A percentile compares a stretch with the other conserved stretches of the same genome.
These are phyloP conservation scores for Metroxylon sagu DNA, from an alignment of 176 grass and related monocot species.

Conservation along the genomic window DNA sequence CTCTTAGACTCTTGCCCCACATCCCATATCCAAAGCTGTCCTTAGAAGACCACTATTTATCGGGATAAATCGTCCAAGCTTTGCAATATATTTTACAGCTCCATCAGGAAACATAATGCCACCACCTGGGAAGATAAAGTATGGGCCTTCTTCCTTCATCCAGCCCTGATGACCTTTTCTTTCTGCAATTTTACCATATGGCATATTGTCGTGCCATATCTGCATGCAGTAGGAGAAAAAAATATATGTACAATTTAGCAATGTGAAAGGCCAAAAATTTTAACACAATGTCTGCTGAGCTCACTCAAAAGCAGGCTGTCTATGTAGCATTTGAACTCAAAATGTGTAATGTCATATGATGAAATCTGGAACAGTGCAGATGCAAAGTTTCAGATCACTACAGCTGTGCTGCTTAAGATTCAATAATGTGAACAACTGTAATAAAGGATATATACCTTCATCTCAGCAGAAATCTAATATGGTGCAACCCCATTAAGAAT, in stretches of 20 bases:
- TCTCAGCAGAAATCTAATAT: too few relatives aligned
- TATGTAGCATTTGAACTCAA: too few relatives aligned
- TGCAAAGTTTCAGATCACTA: too few relatives aligned
- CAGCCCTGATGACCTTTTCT: constrained; percentile 96
- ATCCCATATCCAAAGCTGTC: constrained; percentile 90
- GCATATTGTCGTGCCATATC: constrained; percentile 96
- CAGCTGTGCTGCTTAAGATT: too few relatives aligned
- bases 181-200: constrained; percentile 88
- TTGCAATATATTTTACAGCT: constrained; percentile 70
- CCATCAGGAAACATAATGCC: constrained; percentile 92
- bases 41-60: constrained; percentile 55
- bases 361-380: too few relatives aligned
- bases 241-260: neutral
- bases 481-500: too few relatives aligned
- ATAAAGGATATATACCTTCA: too few relatives aligned
- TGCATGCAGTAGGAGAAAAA: constrained; percentile 23
- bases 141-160: constrained; percentile 76
- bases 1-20: constrained; percentile 74
- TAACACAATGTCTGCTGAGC: too few relatives aligned
- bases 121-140: constrained; percentile 82
- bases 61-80: constrained; percentile 47
- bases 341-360: too few relatives aligned
- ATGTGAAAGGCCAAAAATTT: too few relatives aligned
- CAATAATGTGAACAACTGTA: too few relatives aligned
- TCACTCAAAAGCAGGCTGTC: too few relatives aligned